Base-by-base conservation (phyloP, 805 yeast genomes). In the Hanseniaspora meyeri region DNA sequence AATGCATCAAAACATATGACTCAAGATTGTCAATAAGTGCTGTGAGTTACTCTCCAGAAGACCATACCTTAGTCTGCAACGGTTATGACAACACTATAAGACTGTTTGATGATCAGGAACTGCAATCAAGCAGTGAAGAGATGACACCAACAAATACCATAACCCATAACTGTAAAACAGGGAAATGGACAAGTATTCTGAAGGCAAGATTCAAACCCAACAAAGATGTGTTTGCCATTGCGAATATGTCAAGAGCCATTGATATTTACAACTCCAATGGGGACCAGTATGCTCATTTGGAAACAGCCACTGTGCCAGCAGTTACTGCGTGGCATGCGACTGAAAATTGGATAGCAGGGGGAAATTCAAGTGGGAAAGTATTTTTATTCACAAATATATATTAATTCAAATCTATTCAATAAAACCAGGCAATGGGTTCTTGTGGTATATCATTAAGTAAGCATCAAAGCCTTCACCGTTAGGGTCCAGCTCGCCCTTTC, bases 131-230 rank as follows among this genome's bases (percentile, higher is more conserved):
- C 27, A 16, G 9, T 17, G 38, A 19, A n/a, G 51, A 46, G 8
- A 62, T 88, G 37, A 66, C 63, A n/a, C 95, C 96, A 0, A 65
- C 75, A 32, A 75, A 79, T 31, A 79, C 80, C 10, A 74, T 91
- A 51, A 79, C 78, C 57, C 98, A 93, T 66, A 93, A 93, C 64
- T 93, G 98, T 70, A 96, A 91, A 68, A 85, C 96, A 0, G 98
- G 98, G 0, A 75, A 96, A 61, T 91, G 98, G 98, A 96, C 93
- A 0, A 83, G 95, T 1, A 91, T 91, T 49, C 71, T 91, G 57
- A 88, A 91, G 63, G 82, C 96, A 0, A 77, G 81, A 64, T 91
- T 97, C 95, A 97, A 93, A 59, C 67, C 70, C 1, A 70, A 75
- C 36, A 74, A 78, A 34, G 85, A 89, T 60, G 89, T 91, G 64